A percentile compares a stretch with the other conserved stretches of the same genome.
phyloP scores from a whole-genome alignment of 306 rosid species.

The Abrus pulchellus region DNA sequence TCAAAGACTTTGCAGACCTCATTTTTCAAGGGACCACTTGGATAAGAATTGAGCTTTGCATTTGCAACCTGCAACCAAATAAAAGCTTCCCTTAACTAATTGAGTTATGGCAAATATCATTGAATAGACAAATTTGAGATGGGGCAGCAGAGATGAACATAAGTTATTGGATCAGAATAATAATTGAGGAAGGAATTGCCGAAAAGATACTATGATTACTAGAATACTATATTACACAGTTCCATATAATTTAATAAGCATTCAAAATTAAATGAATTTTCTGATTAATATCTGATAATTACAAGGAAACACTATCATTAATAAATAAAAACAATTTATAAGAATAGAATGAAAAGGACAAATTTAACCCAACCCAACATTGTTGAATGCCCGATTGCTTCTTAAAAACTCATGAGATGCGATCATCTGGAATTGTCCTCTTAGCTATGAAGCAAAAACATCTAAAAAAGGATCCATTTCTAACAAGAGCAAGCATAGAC shows the following conservation, averaged over 20 bases:
- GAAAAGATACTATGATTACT: background rate
- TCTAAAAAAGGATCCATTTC: background rate
- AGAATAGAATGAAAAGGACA: background rate
- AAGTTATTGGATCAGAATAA: background rate
- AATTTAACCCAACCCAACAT: background rate
- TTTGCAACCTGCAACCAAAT: constrained; percentile 54
- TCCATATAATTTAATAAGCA: background rate
- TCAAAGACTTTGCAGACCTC: constrained; percentile 55
- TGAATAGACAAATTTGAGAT: constrained; percentile 11
- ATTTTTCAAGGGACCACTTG: constrained; percentile 55
- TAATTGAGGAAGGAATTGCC: background rate
- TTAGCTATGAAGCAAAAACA: background rate
- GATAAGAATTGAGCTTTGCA: constrained; percentile 54
- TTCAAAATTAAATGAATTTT: constrained; percentile 24
- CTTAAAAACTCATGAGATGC: background rate
- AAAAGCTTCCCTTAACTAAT: constrained; percentile 41
- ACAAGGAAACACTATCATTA: constrained; percentile 10
- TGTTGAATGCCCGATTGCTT: background rate
- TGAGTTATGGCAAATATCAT: background rate
- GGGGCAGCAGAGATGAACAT: background rate
- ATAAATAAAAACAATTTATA: background rate
- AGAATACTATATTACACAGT: background rate
- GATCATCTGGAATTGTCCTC: background rate
- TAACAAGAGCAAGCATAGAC: background rate
- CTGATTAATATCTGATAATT: constrained; percentile 9